A percentile compares a stretch with the other conserved stretches of the same genome.
phyloP scores from a whole-genome alignment of 164 flowering plant species.

The Aristolochia contorta region DNA sequence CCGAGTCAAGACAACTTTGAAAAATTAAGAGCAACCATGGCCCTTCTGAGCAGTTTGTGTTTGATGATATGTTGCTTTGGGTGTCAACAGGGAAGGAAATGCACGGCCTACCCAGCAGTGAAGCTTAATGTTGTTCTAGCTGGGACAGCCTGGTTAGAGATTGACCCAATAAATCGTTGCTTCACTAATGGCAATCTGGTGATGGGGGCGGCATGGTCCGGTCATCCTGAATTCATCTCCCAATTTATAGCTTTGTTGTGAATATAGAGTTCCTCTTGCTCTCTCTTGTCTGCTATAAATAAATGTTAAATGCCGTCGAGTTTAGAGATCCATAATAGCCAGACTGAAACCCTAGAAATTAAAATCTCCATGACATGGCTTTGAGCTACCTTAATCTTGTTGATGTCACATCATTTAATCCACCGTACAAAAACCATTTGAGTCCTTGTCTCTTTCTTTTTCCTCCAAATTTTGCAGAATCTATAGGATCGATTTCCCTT shows the following conservation, averaged over 20 bases:
- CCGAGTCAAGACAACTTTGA: not conserved
- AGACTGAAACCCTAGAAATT: too few species aligned
- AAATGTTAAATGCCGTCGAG: too few species aligned
- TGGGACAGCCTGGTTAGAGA: slow-evolving; percentile 90
- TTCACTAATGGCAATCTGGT: slow-evolving; percentile 94
- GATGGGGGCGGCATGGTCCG: slow-evolving; percentile 99
- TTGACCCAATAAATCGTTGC: slow-evolving; percentile 80
- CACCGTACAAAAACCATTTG: too few species aligned
- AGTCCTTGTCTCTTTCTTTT: too few species aligned
- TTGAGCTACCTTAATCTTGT: not conserved
- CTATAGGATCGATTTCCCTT: too few species aligned
- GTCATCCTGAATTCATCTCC: slow-evolving; percentile 83
- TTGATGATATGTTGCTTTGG: not conserved
- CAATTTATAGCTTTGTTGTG: slow-evolving; percentile 73
- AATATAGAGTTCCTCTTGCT: too few species aligned
- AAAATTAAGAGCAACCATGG: too few species aligned
- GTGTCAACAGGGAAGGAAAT: slow-evolving; percentile 57
- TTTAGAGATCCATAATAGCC: too few species aligned
- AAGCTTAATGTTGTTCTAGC: slow-evolving; percentile 75
- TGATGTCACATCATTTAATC: not conserved
- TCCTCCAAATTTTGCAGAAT: too few species aligned
- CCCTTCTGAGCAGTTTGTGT: not conserved
- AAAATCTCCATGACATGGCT: too few species aligned
- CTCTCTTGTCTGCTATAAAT: too few species aligned
- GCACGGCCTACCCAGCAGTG: slow-evolving; percentile 97